Evolutionary conservation across 768 basidiomycete genomes (phyloP), one percentile per base, ranked within the genome.

Genomic region (Agaricus subrufescens): DNA sequence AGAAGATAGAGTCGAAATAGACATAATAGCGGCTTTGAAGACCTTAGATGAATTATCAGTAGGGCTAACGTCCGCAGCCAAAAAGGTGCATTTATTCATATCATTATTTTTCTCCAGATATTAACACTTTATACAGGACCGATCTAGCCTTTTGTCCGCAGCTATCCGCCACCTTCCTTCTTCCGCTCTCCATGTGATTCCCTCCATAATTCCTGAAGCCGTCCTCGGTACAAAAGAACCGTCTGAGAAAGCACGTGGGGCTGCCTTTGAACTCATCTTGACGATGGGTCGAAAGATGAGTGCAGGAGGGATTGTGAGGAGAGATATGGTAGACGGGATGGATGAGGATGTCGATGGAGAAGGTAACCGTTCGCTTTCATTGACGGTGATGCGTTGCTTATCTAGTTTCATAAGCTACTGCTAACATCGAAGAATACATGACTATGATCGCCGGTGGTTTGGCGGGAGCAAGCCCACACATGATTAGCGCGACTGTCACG

Each of bases 401-500:
- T 23, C 23, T 45, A 14, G 8, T 29, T 46, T 54, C 59, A 7
- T 49, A 46, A 73, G 90, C 83, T 51, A 71, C 73, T 51, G 95
- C 94, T 0, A 91, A 69, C 63, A 79, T 95, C 45, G 86, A 93
- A 62, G 97, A 98, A 67, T 98, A 91, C 67, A 78, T 98, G 75
- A 99, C 91, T 3, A 98, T 99, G 95, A 76, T 98, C 29, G 91
- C 91, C 38, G 95, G 94, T 62, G 97, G 97, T 56, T 73, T 98
- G 46, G 94, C 94, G 8, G 95, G 93, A 23, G 87, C 90, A 12
- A 91, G 85, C 10, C 94, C 96, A 0, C 97, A 99, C 67, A 98
- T 97, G 94, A 96, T 98, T 68, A 96, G 94, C 65, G 97, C 97
- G 1, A 92, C 93, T 1, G 85, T 98, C 51, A 98, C 94, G 5